Base-by-base conservation (phyloP, 805 yeast genomes). In the Saturnispora diversa region DNA sequence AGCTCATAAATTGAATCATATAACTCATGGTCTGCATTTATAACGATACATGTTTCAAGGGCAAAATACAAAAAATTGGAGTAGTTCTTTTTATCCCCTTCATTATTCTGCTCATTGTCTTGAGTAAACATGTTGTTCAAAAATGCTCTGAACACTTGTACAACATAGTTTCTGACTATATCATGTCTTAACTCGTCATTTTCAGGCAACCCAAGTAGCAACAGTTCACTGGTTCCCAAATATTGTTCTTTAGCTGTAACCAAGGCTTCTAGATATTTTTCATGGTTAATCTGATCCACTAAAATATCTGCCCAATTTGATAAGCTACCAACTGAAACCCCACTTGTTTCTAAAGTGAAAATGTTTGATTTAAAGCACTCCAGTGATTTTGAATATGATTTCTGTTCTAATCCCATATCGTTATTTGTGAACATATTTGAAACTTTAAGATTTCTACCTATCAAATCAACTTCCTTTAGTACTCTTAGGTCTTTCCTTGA, bases 281-380 rank as follows among this genome's bases (percentile, higher is more conserved):
- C 75, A 2, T 59, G 48, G 9, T 71, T 63, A 35, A 85, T 62
- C 10, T 72, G 52, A 6, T 59, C 64, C 43, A 72, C 55, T 1
- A 84, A 56, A 21, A 67, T 63, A 48, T 82, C 88, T 0, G 80
- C 84, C 95, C 87, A 85, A 49, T 70, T 76, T 2, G 76, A 63
- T 12, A 76, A 58, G 19, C 75, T 64, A 0, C 88, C 94, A 2
- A 78, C 66, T 5, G 62, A 61, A 31, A 76, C 52, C 42, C 74
- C 78, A 39, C 69, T 68, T 30, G 65, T 62, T 0, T 82, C 82
- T 37, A 79, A 49, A 1, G 75, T 42, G 49, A 77, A 70, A 0
- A 85, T 35, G 17, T 71, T 66, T 2, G 71, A 67, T 44, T 65
- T 73, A 44, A 61, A 64, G 0, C 63, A 54, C 40, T 51, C 57